A percentile compares a stretch with the other conserved stretches of the same genome.
Conservation (phyloP, 768 basidiomycete genomes). For the Tricholoma matsutake region DNA sequence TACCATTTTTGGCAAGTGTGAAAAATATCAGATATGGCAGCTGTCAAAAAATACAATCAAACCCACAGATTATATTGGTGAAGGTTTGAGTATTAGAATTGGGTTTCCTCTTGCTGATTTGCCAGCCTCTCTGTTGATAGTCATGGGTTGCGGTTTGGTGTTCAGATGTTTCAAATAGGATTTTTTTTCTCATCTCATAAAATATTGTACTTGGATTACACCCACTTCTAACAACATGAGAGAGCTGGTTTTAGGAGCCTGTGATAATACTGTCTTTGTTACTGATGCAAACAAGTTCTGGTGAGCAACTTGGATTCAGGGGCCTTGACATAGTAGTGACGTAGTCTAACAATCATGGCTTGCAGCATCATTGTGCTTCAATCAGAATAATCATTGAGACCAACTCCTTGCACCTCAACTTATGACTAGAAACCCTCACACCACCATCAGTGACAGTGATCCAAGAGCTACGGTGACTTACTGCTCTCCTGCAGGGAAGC, state of each 20-base stretch:
- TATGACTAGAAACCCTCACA: slow-evolving; percentile 25
- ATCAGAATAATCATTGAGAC: not conserved
- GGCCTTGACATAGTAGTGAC: not conserved
- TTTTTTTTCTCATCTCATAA: too few species aligned
- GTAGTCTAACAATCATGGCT: not conserved
- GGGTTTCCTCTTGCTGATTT: too few species aligned
- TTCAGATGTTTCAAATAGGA: not conserved
- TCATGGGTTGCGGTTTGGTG: too few species aligned
- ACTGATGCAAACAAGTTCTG: not conserved
- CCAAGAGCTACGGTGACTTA: slow-evolving; percentile 51
- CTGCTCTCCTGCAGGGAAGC: slow-evolving; percentile 41
- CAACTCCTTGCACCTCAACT: not conserved
- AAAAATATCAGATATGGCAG: too few species aligned
- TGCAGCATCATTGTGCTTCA: not conserved
- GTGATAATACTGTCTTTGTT: not conserved
- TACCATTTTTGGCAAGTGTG: not conserved
- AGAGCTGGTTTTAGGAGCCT: not conserved
- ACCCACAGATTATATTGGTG: too few species aligned
- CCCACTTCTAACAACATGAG: not conserved
- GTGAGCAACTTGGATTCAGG: not conserved
- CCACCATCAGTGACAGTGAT: slow-evolving; percentile 50
- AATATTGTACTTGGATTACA: not conserved
- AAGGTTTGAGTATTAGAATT: too few species aligned
- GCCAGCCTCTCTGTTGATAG: too few species aligned
- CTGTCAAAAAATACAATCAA: too few species aligned